Percentiles rank a stretch among this genome's conserved stretches.
Evolutionary conservation across 345 rosid genomes (phyloP).

Genomic region (Sapria himalayana): DNA sequence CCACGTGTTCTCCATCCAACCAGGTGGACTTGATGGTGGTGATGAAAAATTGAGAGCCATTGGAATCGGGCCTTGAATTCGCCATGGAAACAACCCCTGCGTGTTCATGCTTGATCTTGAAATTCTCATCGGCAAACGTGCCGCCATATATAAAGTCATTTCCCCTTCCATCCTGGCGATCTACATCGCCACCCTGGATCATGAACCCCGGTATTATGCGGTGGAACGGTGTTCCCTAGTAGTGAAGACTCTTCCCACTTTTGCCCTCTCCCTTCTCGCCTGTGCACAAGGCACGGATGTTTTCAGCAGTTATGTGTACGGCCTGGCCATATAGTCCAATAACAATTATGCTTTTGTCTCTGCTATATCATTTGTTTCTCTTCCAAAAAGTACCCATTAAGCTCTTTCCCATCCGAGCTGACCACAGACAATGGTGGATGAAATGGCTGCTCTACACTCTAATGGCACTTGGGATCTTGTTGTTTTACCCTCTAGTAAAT

Average conservation of each 20-base stretch:
- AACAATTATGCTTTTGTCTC: constrained; percentile 91
- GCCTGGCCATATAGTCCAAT: constrained; percentile 76
- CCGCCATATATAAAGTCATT: constrained; percentile 64
- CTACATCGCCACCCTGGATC: constrained; percentile 87
- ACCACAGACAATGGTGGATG: no score
- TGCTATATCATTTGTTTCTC: no score
- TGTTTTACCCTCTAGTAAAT: no score
- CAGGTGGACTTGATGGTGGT: constrained; percentile 87
- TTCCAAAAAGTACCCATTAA: no score
- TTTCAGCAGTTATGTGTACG: constrained; percentile 95
- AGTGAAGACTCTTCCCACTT: constrained; percentile 42
- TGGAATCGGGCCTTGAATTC: constrained; percentile 78
- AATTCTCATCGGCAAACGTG: constrained; percentile 72
- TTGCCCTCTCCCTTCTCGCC: constrained; percentile 50
- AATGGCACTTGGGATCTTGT: no score
- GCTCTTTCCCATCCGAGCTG: no score
- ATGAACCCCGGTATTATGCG: constrained; percentile 87
- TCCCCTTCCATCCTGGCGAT: constrained; percentile 59
- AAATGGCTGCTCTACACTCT: no score
- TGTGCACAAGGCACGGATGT: constrained; percentile 92
- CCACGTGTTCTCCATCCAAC: constrained; percentile 97
- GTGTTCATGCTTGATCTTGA: constrained; percentile 64
- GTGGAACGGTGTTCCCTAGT: constrained; percentile 74
- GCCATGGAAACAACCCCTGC: constrained; percentile 94
- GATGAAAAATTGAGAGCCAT: constrained; percentile 91